phyloP scores from a whole-genome alignment of 192 early-diverging fungal genomes.

The Radiomyces spectabilis region DNA sequence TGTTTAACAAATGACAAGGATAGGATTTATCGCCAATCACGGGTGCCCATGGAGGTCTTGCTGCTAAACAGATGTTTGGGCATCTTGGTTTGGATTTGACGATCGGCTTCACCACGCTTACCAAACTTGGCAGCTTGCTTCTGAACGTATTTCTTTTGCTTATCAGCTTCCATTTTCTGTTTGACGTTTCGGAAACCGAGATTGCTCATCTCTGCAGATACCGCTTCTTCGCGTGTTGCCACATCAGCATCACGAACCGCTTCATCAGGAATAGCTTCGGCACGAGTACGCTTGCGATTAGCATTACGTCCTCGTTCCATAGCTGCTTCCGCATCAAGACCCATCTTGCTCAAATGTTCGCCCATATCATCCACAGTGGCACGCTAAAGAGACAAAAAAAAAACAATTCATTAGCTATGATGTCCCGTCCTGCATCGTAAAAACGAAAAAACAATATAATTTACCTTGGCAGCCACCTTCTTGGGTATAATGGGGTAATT shows the following conservation, averaged over 20 bases:
- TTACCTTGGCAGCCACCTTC: constrained; percentile 35
- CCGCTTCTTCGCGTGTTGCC: constrained; percentile 48
- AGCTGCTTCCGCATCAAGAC: constrained; percentile 60
- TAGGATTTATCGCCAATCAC: constrained; percentile 68
- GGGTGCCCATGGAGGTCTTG: constrained; percentile 77
- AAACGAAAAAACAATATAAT: background rate
- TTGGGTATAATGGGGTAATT: constrained; percentile 69
- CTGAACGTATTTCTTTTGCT: constrained; percentile 68
- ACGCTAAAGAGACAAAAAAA: background rate
- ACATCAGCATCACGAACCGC: constrained; percentile 56
- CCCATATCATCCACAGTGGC: constrained; percentile 57
- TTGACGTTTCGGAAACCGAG: constrained; percentile 68
- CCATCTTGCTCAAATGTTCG: constrained; percentile 61
- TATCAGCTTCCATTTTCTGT: constrained; percentile 63
- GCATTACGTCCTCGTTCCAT: constrained; percentile 51
- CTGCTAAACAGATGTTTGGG: constrained; percentile 97
- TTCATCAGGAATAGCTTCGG: constrained; percentile 60
- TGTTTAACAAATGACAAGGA: background rate
- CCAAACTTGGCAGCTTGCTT: constrained; percentile 70
- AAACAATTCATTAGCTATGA: constrained; percentile 15
- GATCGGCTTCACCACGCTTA: constrained; percentile 88
- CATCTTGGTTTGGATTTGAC: constrained; percentile 85
- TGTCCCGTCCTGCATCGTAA: no score
- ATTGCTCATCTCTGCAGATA: constrained; percentile 56
- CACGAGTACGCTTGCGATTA: constrained; percentile 65